Conservation (phyloP, 345 rosid genomes). For the Cochlearia excelsa region DNA sequence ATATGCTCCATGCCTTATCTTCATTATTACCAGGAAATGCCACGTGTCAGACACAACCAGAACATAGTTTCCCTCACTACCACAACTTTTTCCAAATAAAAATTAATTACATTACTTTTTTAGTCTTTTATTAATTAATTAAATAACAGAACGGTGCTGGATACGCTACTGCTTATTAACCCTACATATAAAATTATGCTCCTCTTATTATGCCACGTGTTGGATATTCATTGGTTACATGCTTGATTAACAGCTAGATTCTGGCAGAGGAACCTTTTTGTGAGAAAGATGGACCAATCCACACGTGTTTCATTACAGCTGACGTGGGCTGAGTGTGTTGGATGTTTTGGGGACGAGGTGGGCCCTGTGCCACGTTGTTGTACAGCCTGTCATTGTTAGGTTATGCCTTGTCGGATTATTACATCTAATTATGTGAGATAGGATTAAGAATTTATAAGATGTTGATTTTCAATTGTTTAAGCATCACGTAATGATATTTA, state of each 20-base stretch:
- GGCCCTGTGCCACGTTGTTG: constrained; percentile 25
- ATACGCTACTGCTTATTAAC: constrained; percentile 13
- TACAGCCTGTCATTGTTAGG: constrained; percentile 24
- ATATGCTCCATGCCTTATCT: no score
- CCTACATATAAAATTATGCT: constrained; percentile 20
- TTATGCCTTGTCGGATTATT: constrained; percentile 30
- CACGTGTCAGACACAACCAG: constrained; percentile 33
- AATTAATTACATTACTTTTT: background rate
- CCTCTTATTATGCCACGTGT: constrained; percentile 17
- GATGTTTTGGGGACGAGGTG: constrained; percentile 28
- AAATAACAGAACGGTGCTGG: constrained; percentile 27
- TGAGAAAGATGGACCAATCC: constrained; percentile 20
- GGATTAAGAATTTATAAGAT: background rate
- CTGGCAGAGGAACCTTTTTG: constrained; percentile 6
- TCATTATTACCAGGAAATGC: background rate
- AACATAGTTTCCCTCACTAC: constrained; percentile 15
- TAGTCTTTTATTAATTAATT: background rate
- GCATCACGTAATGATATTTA: background rate
- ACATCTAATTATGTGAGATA: background rate
- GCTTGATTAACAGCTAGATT: constrained; percentile 21
- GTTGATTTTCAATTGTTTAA: constrained; percentile 1
- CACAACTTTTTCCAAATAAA: constrained; percentile 4
- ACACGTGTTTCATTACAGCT: constrained; percentile 27
- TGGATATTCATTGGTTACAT: background rate
- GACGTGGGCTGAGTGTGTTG: constrained; percentile 25